Evolutionary conservation across 169 alveolate genomes (phyloP).

Genomic region (Perkinsus olseni): DNA sequence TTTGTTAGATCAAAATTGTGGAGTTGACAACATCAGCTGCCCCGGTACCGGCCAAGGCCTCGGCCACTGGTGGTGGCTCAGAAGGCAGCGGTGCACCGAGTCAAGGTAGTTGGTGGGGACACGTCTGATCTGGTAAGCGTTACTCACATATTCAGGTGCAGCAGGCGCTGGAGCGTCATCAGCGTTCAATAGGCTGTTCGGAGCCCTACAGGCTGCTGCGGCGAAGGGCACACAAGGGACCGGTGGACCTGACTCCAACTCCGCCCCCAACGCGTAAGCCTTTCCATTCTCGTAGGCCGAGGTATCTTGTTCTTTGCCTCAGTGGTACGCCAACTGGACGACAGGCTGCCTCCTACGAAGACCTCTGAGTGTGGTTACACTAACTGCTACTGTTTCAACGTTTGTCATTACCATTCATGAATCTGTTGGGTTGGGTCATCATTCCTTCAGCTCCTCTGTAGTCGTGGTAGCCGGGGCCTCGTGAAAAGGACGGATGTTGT

Average conservation of each 20-base stretch:
- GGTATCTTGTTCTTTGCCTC: too few relatives aligned
- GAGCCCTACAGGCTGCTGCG: not conserved
- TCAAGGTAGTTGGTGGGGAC: not conserved
- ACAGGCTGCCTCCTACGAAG: not conserved
- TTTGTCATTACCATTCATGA: not conserved
- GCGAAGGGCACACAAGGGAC: not conserved
- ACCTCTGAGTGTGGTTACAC: not conserved
- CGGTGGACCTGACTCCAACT: not conserved
- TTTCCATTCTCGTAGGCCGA: not conserved
- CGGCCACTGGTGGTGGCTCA: not conserved
- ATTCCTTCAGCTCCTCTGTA: not conserved
- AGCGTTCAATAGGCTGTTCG: not conserved
- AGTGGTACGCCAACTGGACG: not conserved
- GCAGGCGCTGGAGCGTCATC: not conserved
- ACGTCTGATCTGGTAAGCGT: not conserved
- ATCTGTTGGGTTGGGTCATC: not conserved
- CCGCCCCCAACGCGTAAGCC: not conserved
- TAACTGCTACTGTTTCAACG: not conserved
- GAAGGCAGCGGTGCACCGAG: not conserved
- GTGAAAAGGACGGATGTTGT: too few relatives aligned
- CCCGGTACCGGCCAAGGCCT: not conserved
- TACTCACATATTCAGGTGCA: not conserved
- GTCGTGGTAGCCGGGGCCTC: too few relatives aligned
- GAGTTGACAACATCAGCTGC: not conserved
- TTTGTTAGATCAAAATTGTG: not conserved